These are phyloP conservation scores for Euclidium syriacum DNA, from an alignment of 345 rosid species.

Conservation along the genomic window DNA sequence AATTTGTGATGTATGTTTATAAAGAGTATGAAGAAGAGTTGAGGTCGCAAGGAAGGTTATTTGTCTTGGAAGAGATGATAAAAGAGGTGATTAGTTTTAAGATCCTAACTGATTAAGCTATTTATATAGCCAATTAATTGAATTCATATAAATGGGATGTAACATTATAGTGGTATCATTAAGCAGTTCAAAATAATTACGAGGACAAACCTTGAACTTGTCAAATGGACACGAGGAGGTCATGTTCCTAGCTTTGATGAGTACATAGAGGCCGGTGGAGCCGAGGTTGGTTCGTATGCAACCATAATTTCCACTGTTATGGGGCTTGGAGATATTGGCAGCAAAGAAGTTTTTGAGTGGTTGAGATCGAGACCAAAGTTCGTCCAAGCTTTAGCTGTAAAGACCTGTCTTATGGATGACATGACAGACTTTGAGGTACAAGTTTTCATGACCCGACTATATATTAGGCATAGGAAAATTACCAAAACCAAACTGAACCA, in stretches of 20 bases:
- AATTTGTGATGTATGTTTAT: too few species aligned
- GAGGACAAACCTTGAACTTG: background rate
- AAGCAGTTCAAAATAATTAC: background rate
- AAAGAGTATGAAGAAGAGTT: background rate
- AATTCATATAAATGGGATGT: too few species aligned
- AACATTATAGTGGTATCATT: too few species aligned
- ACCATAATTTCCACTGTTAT: background rate
- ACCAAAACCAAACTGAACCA: too few species aligned
- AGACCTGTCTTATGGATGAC: background rate
- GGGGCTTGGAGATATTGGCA: background rate
- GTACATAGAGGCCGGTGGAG: background rate
- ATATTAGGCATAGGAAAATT: too few species aligned
- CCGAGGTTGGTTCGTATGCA: background rate
- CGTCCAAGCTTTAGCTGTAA: background rate
- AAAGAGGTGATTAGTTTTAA: background rate
- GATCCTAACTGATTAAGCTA: too few species aligned
- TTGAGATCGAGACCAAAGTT: background rate
- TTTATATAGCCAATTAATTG: too few species aligned
- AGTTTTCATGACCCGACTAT: too few species aligned
- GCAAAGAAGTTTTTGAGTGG: background rate
- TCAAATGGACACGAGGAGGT: background rate
- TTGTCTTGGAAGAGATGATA: background rate
- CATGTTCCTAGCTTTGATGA: background rate
- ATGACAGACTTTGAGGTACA: background rate
- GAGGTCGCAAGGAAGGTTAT: background rate